Conservation (phyloP, 345 rosid species). For the Eucalyptus polybractea region DNA sequence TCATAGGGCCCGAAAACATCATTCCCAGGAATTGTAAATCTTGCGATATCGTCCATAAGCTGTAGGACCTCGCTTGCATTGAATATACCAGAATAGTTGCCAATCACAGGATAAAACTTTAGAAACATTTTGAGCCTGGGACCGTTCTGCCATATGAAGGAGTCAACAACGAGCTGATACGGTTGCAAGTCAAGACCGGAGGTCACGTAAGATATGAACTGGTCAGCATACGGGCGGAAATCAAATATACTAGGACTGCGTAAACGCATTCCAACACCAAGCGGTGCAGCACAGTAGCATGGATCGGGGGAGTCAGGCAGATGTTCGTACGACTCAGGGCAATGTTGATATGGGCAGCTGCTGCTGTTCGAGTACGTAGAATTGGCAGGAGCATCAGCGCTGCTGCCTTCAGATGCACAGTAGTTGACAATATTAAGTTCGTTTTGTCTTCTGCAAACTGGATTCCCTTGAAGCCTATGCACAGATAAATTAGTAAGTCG, state of each 20-base stretch:
- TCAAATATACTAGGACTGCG: slow-evolving; percentile 39
- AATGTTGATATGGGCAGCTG: slow-evolving; percentile 20
- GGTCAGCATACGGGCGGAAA: slow-evolving; percentile 19
- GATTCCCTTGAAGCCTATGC: slow-evolving; percentile 51
- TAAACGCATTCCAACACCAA: slow-evolving; percentile 22
- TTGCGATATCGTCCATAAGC: slow-evolving; percentile 15
- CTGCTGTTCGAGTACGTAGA: neutral
- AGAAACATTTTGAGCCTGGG: slow-evolving; percentile 27
- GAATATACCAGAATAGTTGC: neutral
- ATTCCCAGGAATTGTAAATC: neutral
- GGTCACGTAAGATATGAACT: slow-evolving; percentile 8
- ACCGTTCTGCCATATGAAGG: slow-evolving; percentile 30
- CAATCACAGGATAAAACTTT: slow-evolving; percentile 26
- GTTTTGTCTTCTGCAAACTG: slow-evolving; percentile 28
- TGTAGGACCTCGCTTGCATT: slow-evolving; percentile 13
- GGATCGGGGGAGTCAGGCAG: slow-evolving; percentile 17
- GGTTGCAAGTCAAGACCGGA: slow-evolving; percentile 7
- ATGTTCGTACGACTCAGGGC: slow-evolving; percentile 14
- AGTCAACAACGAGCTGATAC: slow-evolving; percentile 23
- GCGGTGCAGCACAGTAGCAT: slow-evolving; percentile 51
- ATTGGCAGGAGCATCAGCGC: slow-evolving; percentile 9
- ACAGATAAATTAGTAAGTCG: neutral
- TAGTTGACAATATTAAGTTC: slow-evolving; percentile 11
- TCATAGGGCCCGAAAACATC: slow-evolving; percentile 48
- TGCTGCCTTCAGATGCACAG: slow-evolving; percentile 15